Evolutionary conservation across 768 basidiomycete genomes (phyloP).

Genomic region (Kwoniella heveanensis): DNA sequence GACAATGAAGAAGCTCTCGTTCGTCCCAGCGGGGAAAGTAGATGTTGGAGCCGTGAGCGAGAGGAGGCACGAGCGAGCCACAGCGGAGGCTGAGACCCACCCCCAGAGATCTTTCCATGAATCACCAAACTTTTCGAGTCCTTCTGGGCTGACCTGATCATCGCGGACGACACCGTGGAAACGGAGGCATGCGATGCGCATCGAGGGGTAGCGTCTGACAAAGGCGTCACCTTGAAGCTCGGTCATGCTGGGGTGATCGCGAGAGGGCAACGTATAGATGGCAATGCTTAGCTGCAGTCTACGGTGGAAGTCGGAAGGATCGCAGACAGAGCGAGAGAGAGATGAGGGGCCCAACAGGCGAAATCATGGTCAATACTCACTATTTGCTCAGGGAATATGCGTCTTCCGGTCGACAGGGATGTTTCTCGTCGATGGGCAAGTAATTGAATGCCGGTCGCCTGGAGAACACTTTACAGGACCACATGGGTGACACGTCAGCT

Average conservation of each 20-base stretch:
- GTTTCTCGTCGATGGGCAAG: conserved; percentile 48
- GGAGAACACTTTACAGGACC: conserved; percentile 31
- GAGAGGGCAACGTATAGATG: no score
- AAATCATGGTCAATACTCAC: conserved; percentile 28
- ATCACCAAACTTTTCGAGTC: conserved; percentile 15
- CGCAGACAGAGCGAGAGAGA: no score
- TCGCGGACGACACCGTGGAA: conserved; percentile 38
- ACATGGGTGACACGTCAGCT: background rate
- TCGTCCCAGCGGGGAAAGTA: conserved; percentile 54
- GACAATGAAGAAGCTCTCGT: conserved; percentile 71
- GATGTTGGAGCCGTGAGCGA: conserved; percentile 60
- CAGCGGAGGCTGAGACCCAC: conserved; percentile 69
- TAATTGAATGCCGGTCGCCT: conserved; percentile 43
- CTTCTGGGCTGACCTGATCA: conserved; percentile 57
- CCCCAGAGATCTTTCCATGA: conserved; percentile 63
- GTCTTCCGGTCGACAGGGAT: conserved; percentile 41
- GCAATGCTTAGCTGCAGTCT: no score
- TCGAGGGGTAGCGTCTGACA: conserved; percentile 64
- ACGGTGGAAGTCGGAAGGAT: no score
- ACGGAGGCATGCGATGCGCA: conserved; percentile 71
- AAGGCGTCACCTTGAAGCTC: conserved; percentile 72
- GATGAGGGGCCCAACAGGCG: no score
- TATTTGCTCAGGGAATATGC: conserved; percentile 42
- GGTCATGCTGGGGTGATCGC: conserved; percentile 57
- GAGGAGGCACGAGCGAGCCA: conserved; percentile 67